Evolutionary conservation across 163 green algal species (phyloP), one percentile per base, ranked within the genome.

Genomic region (Scenedesmus sp.): DNA sequence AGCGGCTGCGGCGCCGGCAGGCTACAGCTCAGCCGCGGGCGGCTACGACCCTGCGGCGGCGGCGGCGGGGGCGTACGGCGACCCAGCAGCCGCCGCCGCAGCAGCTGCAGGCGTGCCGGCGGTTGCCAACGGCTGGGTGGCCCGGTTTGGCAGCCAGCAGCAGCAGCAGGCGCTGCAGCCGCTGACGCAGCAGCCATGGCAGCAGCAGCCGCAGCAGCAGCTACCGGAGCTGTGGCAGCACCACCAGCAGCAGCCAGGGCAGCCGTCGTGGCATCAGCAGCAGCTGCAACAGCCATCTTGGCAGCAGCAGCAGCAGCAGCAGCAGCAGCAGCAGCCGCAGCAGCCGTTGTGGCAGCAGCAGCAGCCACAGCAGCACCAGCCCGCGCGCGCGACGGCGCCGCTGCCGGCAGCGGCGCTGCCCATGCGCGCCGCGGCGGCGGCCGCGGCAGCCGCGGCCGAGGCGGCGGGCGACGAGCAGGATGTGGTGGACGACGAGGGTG

Each of bases 161-260:
- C 63, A 62, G 53, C 62, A 26, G 1, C 20, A 18, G 13, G 47
- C 20, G 63, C 51, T 26, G 50, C 48, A 33, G 18, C 36, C 34
- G 42, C 24, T 34, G 36, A 5, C 26, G 14, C 28, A 53, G 22
- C 13, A 29, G 4, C 15, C 28, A n/a, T 2, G 56, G 39, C 1
- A 31, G 36, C 31, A 54, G 62, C 24, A 29, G 36, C 14, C 18
- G 62, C 51, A 76, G 18, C 51, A 65, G 67, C 67, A 56, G 67
- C 51, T 44, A 20, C 50, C 47, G 67, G 24, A 70, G 62, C 17
- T 31, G n/a, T 24, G 45, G 20, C 63, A 60, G 63, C 44, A 51
- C 9, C 17, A 67, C 11, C 29, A 18, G n/a, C 28, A 39, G 44
- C 63, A 60, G 44, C 63, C 4, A 24, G n/a, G 20, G 22, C 56